Evolutionary conservation across 192 early-diverging fungal genomes (phyloP), one percentile per base, ranked within the genome.

Genomic region (Diversispora eburnea): DNA sequence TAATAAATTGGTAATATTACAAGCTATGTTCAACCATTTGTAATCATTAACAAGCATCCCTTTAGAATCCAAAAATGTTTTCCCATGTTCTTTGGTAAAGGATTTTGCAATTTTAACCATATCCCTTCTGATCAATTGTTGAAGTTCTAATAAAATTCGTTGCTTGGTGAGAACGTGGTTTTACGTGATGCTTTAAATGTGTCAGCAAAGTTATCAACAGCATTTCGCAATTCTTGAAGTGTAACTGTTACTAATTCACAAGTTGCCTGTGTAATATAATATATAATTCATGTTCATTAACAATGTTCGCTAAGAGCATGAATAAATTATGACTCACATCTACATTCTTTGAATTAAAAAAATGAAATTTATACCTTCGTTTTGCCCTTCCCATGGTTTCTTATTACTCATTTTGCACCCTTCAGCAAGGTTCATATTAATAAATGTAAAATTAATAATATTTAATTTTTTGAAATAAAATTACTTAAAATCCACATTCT

Each of bases 11-110:
- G 94, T 85, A 67, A 98, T 90, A 48, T 84, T 85, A 70, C 90
- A 89, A 64, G 92, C 92, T 70, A 84, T 82, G n/a, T 77, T 98
- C 96, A 13, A 96, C 93, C 41, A 96, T 92, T 79, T 96, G 95
- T 73, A 94, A 81, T 17, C 95, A 94, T 70, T 94, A 90, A 79
- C 93, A 84, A 4, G 95, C 94, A 81, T 97, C 93, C 95, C 95
- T 60, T 89, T 87, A 20, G 96, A 95, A 79, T 98, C 96, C 25
- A 84, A 78, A 77, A 98, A 79, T 10, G 95, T 96, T 81, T 98
- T 98, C 55, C 96, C 96, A 74, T 97, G 95, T 82, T 98, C 95
- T 43, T 79, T 47, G 1, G 91, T 91, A 72, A 98, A 97, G 62
- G 88, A 93, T 42, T 77, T 73, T 9, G 95, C 95, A 73, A 98